phyloP scores from a whole-genome alignment of 805 yeast genomes.

The Candida xiaguanensis region DNA sequence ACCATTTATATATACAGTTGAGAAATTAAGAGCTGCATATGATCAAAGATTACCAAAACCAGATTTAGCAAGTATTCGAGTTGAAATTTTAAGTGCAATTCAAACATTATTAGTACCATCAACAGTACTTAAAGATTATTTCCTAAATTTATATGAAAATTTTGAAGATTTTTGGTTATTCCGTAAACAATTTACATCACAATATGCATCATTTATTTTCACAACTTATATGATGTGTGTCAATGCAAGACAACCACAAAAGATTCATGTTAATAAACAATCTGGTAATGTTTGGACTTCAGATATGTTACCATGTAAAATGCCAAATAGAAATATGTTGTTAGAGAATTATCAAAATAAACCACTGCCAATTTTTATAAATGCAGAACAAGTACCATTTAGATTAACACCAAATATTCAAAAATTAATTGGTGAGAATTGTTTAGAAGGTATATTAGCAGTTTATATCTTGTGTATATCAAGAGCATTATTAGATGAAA shows the following conservation, averaged over 20 bases:
- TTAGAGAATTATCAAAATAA: conserved; percentile 48
- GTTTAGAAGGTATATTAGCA: conserved; percentile 86
- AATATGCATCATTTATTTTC: conserved; percentile 89
- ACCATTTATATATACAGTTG: conserved; percentile 81
- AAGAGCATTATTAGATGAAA: conserved; percentile 82
- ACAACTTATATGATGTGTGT: conserved; percentile 94
- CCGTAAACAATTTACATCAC: conserved; percentile 91
- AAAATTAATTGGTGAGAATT: conserved; percentile 88
- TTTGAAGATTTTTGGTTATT: conserved; percentile 97
- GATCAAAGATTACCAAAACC: conserved; percentile 94
- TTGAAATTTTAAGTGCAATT: conserved; percentile 87
- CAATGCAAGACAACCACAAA: conserved; percentile 89
- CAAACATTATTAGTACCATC: conserved; percentile 85
- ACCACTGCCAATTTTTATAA: conserved; percentile 80
- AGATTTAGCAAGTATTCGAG: conserved; percentile 80
- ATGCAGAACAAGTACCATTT: conserved; percentile 93
- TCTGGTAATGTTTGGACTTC: conserved; percentile 92
- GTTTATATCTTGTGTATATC: conserved; percentile 83
- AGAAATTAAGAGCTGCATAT: conserved; percentile 85
- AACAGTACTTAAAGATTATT: conserved; percentile 76
- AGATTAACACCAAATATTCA: conserved; percentile 95
- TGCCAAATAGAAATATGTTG: conserved; percentile 52
- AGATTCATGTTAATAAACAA: conserved; percentile 74
- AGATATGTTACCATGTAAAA: conserved; percentile 91
- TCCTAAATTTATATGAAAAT: conserved; percentile 60